Evolutionary conservation across 495 filamentous ascomycete species (phyloP).

Genomic region (Daldinia bambusicola): DNA sequence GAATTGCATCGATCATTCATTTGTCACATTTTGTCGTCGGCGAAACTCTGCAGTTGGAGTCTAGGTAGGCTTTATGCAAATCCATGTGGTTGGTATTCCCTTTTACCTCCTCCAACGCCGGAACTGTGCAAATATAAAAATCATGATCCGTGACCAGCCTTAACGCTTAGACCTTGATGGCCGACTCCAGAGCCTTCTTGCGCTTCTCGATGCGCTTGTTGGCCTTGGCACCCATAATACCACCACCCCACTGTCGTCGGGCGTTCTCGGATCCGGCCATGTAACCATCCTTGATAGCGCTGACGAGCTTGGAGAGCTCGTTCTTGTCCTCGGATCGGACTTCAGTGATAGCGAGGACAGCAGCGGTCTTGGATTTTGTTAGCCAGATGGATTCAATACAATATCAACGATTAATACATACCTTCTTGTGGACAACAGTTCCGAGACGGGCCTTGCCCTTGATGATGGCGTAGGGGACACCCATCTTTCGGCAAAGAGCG

Average conservation of each 20-base stretch:
- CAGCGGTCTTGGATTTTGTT: slow-evolving; percentile 77
- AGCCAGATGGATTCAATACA: slow-evolving; percentile 24
- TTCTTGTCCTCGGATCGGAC: slow-evolving; percentile 96
- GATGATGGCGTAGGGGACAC: slow-evolving; percentile 97
- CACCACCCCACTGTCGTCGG: slow-evolving; percentile 97
- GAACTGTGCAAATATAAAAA: slow-evolving; percentile 47
- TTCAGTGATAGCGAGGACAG: slow-evolving; percentile 95
- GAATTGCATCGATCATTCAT: slow-evolving; percentile 27
- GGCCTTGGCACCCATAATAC: slow-evolving; percentile 99
- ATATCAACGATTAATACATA: slow-evolving; percentile 46
- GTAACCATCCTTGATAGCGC: slow-evolving; percentile 98
- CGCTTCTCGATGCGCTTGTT: slow-evolving; percentile 93
- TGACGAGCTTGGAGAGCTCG: slow-evolving; percentile 95
- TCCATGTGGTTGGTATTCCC: slow-evolving; percentile 52
- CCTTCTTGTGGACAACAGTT: slow-evolving; percentile 99
- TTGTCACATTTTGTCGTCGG: slow-evolving; percentile 48
- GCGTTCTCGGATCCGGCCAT: slow-evolving; percentile 92
- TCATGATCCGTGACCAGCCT: slow-evolving; percentile 42
- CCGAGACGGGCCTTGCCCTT: slow-evolving; percentile 99
- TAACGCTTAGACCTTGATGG: slow-evolving; percentile 88
- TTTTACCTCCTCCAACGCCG: slow-evolving; percentile 52
- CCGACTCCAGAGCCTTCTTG: slow-evolving; percentile 89
- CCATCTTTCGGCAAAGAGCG: slow-evolving; percentile 99
- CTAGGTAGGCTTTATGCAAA: slow-evolving; percentile 42
- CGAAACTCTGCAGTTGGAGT: slow-evolving; percentile 40